phyloP scores from a whole-genome alignment of 2,329 filamentous ascomycete genomes.

The Xylariaceae sp. region DNA sequence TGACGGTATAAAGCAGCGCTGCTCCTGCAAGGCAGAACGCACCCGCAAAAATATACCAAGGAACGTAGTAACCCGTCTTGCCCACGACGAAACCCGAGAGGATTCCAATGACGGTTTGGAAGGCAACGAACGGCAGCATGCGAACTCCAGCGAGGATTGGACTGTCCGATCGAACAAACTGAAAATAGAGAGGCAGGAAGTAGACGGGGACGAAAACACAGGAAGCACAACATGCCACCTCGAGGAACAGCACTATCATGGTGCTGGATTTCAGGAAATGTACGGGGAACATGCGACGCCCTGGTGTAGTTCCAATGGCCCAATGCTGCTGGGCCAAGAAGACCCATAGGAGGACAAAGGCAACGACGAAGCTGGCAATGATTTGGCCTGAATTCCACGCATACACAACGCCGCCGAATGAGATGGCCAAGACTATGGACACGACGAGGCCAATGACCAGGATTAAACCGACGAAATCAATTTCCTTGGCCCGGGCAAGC shows the following conservation, averaged over 20 bases:
- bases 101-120: conserved; percentile 33
- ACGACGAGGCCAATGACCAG: conserved; percentile 41
- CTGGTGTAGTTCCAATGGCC: conserved; percentile 38
- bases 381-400: conserved; percentile 43
- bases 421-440: conserved; percentile 45
- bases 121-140: conserved; percentile 36
- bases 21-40: conserved; percentile 5
- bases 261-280: conserved; percentile 37
- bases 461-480: conserved; percentile 44
- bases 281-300: conserved; percentile 43
- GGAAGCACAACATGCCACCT: too few relatives aligned
- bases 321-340: conserved; percentile 46
- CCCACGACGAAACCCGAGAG: conserved; percentile 35
- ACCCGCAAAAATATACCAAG: conserved; percentile 7
- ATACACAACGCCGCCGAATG: conserved; percentile 48
- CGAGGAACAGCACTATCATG: conserved; percentile 38
- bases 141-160: conserved; percentile 40
- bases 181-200: conserved; percentile 51
- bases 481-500: conserved; percentile 24
- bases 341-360: conserved; percentile 38
- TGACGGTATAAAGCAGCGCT: conserved; percentile 9
- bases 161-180: conserved; percentile 42
- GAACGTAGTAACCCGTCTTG: conserved; percentile 26
- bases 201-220: conserved; percentile 35
- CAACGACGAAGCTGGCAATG: conserved; percentile 45